Evolutionary conservation across 1,284 basidiomycete genomes (phyloP).

Genomic region (Leccinum holopus): DNA sequence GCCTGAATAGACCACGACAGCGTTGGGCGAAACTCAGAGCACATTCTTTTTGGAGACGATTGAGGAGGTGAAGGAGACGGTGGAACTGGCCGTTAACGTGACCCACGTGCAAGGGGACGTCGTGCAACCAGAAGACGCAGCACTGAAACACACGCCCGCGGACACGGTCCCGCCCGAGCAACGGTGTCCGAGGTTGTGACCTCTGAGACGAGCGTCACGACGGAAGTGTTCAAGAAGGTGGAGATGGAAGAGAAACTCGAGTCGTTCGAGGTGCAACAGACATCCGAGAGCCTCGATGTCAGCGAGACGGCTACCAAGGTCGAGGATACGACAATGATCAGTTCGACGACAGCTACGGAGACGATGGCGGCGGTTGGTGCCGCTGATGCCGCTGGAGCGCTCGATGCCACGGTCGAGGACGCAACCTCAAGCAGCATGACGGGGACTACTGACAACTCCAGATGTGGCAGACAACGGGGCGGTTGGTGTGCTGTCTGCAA

Average conservation of each 20-base stretch:
- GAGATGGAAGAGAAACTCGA: background rate
- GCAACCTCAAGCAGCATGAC: no score
- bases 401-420: background rate
- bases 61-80: background rate
- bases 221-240: background rate
- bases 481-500: no score
- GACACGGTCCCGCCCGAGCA: constrained; percentile 27
- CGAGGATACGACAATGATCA: background rate
- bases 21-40: constrained; percentile 12
- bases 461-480: no score
- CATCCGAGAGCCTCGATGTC: background rate
- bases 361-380: background rate
- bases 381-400: background rate
- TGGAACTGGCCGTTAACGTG: constrained; percentile 15
- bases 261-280: background rate
- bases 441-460: no score
- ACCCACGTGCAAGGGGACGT: background rate
- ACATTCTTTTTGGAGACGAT: background rate
- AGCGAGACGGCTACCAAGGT: background rate
- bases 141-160: constrained; percentile 27
- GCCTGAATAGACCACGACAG: constrained; percentile 11
- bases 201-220: background rate
- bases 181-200: constrained; percentile 1
- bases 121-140: constrained; percentile 4
- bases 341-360: background rate